Conservation (phyloP, 78 protist species). For the Protostelium mycophagum region DNA sequence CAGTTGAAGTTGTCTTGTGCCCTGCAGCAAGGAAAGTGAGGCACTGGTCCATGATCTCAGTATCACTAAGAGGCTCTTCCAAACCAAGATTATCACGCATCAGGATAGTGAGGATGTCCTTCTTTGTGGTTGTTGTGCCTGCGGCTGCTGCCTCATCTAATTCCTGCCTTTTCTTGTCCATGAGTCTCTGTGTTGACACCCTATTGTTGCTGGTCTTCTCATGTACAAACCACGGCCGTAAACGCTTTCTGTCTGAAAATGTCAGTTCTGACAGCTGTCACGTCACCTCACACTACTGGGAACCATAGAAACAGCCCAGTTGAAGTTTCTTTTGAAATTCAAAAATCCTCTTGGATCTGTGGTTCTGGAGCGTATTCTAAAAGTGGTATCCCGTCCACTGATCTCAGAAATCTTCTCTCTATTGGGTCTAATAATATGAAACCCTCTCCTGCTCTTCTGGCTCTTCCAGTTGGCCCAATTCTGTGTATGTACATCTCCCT, state of each 20-base stretch:
- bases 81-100: too few relatives aligned
- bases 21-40: too few relatives aligned
- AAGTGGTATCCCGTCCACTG: neutral
- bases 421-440: constrained; percentile 12
- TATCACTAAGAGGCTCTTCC: too few relatives aligned
- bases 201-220: neutral
- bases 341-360: neutral
- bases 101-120: too few relatives aligned
- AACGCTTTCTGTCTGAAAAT: too few relatives aligned
- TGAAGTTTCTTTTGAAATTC: neutral
- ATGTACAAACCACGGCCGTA: neutral
- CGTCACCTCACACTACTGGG: neutral
- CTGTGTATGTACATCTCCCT: constrained; percentile 48
- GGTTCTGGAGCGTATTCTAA: neutral
- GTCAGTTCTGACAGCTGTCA: neutral
- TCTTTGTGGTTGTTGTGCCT: too few relatives aligned
- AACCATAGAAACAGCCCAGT: neutral
- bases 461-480: neutral
- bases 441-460: constrained; percentile 33
- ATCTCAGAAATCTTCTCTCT: neutral
- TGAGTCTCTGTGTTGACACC: too few relatives aligned
- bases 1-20: too few relatives aligned
- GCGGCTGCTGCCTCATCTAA: too few relatives aligned
- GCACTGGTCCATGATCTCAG: too few relatives aligned
- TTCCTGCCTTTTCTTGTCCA: too few relatives aligned